Evolutionary conservation across 495 filamentous ascomycete species (phyloP), one percentile per base, ranked within the genome.

Genomic region (Penicillium arizonense): DNA sequence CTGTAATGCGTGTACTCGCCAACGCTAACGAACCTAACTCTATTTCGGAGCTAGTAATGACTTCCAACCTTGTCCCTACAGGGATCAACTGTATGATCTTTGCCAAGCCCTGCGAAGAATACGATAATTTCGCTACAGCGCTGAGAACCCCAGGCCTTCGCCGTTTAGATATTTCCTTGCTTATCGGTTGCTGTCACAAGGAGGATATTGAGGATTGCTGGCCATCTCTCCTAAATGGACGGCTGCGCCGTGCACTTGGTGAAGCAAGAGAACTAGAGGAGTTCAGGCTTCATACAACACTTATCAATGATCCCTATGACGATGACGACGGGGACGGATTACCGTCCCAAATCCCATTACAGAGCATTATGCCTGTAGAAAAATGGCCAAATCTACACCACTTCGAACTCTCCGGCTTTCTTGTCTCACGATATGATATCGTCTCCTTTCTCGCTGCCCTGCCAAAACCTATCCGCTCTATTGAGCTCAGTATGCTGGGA

Each of bases 351-450:
- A 45, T 59, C 16, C 53, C 55, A 6, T 38, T 61, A 36, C 35
- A 49, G 24, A 56, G 36, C 36, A 57, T 68, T 21, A 53, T 69
- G 14, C 60, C 60, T 5, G 14, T 62, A 5, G 53, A 58, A 3
- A 51, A 46, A 21, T 69, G 57, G 55, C 39, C 55, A 20, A 45
- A 50, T 2, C 59, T 69, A 10, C 57, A 53, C 21, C 60, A 69
- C 40, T 66, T 69, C 49, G 55, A 43, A 28, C 56, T 69, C 9
- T 66, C 63, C 10, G 11, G 51, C 5, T 68, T 66, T 16, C 41
- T 56, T 12, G 45, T 66, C 7, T 38, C 21, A 24, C 55, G 62
- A 28, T 30, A 16, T 12, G 58, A 66, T 41, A 2, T 58, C 26
- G 48, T 64, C 46, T 47, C 44, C 2, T 50, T 58, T 14, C 55